Conservation (phyloP, 192 early-diverging fungal species). For the Dissophora ornata region DNA sequence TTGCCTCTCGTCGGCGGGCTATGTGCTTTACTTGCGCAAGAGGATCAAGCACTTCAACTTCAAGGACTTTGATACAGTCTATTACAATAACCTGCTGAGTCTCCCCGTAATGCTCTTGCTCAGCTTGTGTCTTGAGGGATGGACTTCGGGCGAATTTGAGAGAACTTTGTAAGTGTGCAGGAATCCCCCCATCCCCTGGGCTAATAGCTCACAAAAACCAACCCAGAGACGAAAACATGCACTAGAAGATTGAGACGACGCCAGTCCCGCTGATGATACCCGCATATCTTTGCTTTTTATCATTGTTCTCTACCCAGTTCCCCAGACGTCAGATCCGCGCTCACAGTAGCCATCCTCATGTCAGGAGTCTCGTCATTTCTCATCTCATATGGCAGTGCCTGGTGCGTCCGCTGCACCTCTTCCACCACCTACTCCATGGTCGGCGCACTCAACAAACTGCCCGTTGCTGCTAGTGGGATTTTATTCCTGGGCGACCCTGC, state of each 20-base stretch:
- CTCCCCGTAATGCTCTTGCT: conserved; percentile 81
- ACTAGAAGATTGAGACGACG: too few species aligned
- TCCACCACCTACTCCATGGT: conserved; percentile 96
- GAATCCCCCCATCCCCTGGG: too few species aligned
- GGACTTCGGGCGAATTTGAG: conserved; percentile 67
- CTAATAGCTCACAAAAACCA: too few species aligned
- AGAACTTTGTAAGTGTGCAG: conserved; percentile 73
- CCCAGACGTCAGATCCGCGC: conserved; percentile 58
- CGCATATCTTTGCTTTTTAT: background rate
- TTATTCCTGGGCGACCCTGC: conserved; percentile 92
- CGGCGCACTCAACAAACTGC: conserved; percentile 97
- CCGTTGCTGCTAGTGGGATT: conserved; percentile 95
- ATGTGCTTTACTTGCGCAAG: conserved; percentile 91
- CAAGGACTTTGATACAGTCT: conserved; percentile 98
- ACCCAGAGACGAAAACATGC: too few species aligned
- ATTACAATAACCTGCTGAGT: conserved; percentile 95
- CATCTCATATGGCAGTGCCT: conserved; percentile 88
- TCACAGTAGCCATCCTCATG: conserved; percentile 77
- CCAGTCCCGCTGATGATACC: too few species aligned
- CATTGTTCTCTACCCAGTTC: conserved; percentile 33
- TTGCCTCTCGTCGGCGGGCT: conserved; percentile 89
- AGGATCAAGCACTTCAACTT: conserved; percentile 91
- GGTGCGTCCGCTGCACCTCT: conserved; percentile 81
- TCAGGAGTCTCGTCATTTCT: conserved; percentile 89
- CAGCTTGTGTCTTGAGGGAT: conserved; percentile 77